These are phyloP conservation scores for Nannochloropsis gaditana DNA, from an alignment of 108 stramenopile species.

Conservation along the genomic window DNA sequence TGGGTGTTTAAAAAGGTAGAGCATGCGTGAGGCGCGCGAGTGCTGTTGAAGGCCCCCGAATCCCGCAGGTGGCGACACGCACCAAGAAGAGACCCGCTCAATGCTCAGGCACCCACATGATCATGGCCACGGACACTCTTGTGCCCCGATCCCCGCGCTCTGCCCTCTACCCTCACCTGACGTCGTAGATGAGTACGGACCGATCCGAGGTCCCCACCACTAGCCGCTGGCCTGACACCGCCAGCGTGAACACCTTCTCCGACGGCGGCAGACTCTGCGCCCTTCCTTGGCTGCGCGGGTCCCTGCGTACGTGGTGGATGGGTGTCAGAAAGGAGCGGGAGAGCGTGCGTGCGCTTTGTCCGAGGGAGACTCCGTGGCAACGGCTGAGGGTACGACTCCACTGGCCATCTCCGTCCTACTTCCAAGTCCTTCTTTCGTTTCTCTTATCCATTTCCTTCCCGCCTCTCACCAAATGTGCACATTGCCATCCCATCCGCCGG, in stretches of 20 bases:
- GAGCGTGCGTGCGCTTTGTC: background rate
- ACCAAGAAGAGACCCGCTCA: too few relatives aligned
- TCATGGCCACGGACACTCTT: background rate
- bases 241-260: slow-evolving; percentile 38
- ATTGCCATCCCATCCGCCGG: slow-evolving; percentile 47
- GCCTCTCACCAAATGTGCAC: slow-evolving; percentile 44
- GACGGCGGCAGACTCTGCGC: background rate
- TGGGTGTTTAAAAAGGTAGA: background rate
- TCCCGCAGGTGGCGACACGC: too few relatives aligned
- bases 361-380: background rate
- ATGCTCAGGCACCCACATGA: too few relatives aligned
- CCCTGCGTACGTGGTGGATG: background rate
- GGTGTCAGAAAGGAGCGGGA: background rate
- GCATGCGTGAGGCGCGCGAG: background rate
- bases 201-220: slow-evolving; percentile 44
- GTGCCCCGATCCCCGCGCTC: background rate
- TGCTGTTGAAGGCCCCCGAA: too few relatives aligned
- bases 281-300: background rate
- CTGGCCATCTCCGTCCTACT: background rate
- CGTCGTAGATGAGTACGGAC: slow-evolving; percentile 48
- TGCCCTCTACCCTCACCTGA: slow-evolving; percentile 4
- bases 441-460: background rate
- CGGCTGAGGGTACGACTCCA: background rate
- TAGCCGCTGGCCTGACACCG: slow-evolving; percentile 32
- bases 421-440: background rate